phyloP scores from a whole-genome alignment of 2,329 filamentous ascomycete genomes.

The Xylaria arbuscula region DNA sequence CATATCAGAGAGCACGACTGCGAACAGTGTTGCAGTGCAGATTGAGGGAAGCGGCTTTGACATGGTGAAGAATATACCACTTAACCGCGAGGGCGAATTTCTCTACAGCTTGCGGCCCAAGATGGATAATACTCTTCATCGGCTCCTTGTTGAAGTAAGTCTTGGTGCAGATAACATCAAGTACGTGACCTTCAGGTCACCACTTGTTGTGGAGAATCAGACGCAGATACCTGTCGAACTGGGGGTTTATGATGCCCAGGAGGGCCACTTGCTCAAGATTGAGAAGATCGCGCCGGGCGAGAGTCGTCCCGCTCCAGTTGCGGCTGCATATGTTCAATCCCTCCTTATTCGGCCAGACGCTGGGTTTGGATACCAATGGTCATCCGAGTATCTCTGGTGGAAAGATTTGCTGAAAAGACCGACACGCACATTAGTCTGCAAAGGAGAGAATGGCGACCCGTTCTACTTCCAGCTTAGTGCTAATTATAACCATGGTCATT shows the following conservation, averaged over 20 bases:
- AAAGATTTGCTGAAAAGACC: conserved; percentile 86
- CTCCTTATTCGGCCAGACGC: conserved; percentile 90
- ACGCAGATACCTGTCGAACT: conserved; percentile 96
- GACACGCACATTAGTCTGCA: conserved; percentile 87
- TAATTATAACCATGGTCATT: conserved; percentile 83
- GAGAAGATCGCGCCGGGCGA: conserved; percentile 97
- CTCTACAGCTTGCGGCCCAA: conserved; percentile 90
- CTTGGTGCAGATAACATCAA: conserved; percentile 97
- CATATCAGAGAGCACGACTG: conserved; percentile 82
- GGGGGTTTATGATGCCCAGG: conserved; percentile 86
- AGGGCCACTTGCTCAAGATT: conserved; percentile 93
- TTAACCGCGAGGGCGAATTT: conserved; percentile 94
- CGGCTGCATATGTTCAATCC: conserved; percentile 89
- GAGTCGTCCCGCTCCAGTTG: conserved; percentile 88
- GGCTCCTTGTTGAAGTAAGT: conserved; percentile 89
- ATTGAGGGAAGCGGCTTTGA: conserved; percentile 96
- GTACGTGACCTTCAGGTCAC: conserved; percentile 94
- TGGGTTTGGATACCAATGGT: conserved; percentile 97
- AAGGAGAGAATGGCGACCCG: conserved; percentile 84
- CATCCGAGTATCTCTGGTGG: conserved; percentile 90
- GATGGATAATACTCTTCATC: conserved; percentile 85
- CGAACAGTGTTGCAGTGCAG: conserved; percentile 79
- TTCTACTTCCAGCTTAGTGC: conserved; percentile 98
- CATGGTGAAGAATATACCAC: conserved; percentile 83
- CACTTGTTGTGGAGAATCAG: conserved; percentile 91